phyloP scores from a whole-genome alignment of 1,139 yeast genomes.

The Tardiomyces depauwii region DNA sequence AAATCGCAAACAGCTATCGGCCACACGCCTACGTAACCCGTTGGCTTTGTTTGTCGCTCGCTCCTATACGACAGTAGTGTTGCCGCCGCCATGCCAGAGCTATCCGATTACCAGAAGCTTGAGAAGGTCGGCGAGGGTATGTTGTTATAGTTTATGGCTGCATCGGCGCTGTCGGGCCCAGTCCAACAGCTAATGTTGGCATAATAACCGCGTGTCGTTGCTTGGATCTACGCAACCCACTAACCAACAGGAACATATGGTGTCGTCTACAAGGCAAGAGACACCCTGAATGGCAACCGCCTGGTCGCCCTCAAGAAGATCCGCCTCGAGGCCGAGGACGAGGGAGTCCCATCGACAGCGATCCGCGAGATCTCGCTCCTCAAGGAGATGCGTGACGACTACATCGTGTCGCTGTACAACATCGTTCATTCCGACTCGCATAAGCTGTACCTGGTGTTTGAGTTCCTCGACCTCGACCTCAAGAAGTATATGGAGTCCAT shows the following conservation, averaged over 20 bases:
- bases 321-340: slow-evolving; percentile 93
- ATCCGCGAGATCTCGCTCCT: slow-evolving; percentile 89
- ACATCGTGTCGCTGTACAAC: slow-evolving; percentile 83
- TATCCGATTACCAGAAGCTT: slow-evolving; percentile 82
- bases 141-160: no score
- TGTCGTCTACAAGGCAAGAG: slow-evolving; percentile 93
- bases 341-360: slow-evolving; percentile 98
- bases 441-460: slow-evolving; percentile 86
- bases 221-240: no score
- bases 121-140: slow-evolving; percentile 93
- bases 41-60: no score
- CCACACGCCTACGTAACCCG: no score
- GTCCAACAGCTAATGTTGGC: no score
- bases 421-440: slow-evolving; percentile 96
- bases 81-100: slow-evolving; percentile 51
- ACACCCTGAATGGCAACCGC: slow-evolving; percentile 77
- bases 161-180: no score
- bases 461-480: slow-evolving; percentile 85
- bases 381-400: slow-evolving; percentile 87
- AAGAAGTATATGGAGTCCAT: slow-evolving; percentile 95
- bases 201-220: no score
- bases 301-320: slow-evolving; percentile 92
- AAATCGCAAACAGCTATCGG: not conserved
- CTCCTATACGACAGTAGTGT: not conserved
- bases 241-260: slow-evolving; percentile 59